A percentile compares a stretch with the other conserved stretches of the same genome.
Evolutionary conservation across 148 eudicot genomes (phyloP).

Genomic region (Persicaria maculosa): DNA sequence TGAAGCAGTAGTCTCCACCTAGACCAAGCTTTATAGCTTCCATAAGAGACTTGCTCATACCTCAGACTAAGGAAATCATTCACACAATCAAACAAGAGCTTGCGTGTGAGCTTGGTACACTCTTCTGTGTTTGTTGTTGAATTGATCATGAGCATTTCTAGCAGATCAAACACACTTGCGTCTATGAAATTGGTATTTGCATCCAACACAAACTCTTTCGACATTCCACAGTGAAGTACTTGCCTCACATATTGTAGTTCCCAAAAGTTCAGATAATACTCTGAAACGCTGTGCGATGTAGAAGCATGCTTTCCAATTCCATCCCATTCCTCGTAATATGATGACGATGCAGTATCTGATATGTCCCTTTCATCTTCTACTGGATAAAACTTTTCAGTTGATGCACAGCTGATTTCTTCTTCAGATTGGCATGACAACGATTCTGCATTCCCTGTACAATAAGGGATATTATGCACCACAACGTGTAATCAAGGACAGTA

Average conservation of each 20-base stretch:
- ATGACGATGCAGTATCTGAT: constrained; percentile 51
- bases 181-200: constrained; percentile 35
- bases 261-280: constrained; percentile 40
- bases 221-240: constrained; percentile 38
- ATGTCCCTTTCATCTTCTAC: constrained; percentile 38
- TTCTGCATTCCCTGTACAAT: constrained; percentile 41
- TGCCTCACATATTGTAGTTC: constrained; percentile 53
- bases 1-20: constrained; percentile 39
- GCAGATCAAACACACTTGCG: constrained; percentile 42
- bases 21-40: constrained; percentile 46
- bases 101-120: constrained; percentile 34
- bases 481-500: background rate
- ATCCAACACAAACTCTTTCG: constrained; percentile 40
- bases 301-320: constrained; percentile 24
- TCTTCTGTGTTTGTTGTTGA: constrained; percentile 36
- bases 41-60: constrained; percentile 30
- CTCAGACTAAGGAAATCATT: constrained; percentile 39
- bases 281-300: constrained; percentile 16
- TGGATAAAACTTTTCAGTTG: constrained; percentile 25
- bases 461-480: background rate
- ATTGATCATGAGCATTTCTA: constrained; percentile 40
- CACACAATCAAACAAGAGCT: constrained; percentile 57
- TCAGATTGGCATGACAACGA: constrained; percentile 31
- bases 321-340: constrained; percentile 20
- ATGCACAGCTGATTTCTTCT: constrained; percentile 27